Evolutionary conservation across 192 early-diverging fungal genomes (phyloP), one percentile per base, ranked within the genome.

Genomic region (Backusella tarrabulga): DNA sequence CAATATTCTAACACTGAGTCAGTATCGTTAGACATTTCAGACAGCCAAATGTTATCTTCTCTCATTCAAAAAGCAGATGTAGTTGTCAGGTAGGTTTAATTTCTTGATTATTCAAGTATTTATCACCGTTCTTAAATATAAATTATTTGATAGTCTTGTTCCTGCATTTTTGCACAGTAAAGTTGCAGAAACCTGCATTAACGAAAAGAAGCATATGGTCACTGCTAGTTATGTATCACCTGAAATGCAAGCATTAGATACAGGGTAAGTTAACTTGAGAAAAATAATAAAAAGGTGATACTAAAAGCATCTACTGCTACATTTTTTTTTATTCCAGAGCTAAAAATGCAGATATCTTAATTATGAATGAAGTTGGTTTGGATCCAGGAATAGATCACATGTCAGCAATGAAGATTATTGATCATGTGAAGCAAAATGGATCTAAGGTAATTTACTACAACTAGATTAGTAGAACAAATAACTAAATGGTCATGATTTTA

Each of bases 301-400:
- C 46, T 50, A 6, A 50, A 3, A n/a, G 19, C 26, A 11, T 54
- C 6, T 29, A 40, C 4, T 63, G n/a, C 9, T 29, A 78, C 32
- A 32, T 52, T 69, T 9, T 42, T 15, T 4, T 32, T 75, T 69
- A 32, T 23, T 42, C 23, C 41, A 88, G 85, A 6, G 98, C 98
- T 6, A 89, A 91, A 76, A 86, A 90, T 40, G 92, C 95, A 19
- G 91, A 90, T 2, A 91, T 99, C 19, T 93, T 93, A 26, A 91
- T 98, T 68, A 89, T 99, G 82, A 98, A 98, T 84, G 98, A 99
- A 85, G 96, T 99, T 72, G 98, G 98, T 11, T 87, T 99, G 68
- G 98, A 99, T 85, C 98, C 98, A 5, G 98, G 95, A 76, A 98
- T 99, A 77, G 98, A 99, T 80, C 98, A 99, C 80, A 88, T 97